These are phyloP conservation scores for Aspergillus niger DNA, from an alignment of 2,329 filamentous ascomycete genomes.

Conservation along the genomic window DNA sequence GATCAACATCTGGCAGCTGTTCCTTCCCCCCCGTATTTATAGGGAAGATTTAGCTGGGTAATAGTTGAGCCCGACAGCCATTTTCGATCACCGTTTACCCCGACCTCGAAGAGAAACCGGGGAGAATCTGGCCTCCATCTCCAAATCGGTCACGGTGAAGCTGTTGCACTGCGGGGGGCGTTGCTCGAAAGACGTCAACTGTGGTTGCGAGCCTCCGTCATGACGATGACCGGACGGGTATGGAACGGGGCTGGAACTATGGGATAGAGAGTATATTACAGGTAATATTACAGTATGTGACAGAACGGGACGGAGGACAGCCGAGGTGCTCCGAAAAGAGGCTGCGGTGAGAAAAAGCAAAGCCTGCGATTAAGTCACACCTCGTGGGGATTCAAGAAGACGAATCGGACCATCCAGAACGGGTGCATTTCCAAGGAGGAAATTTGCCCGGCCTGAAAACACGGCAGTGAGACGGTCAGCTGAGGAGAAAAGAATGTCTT, in stretches of 20 bases:
- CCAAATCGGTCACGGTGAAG: slow-evolving; percentile 34
- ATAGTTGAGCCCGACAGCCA: slow-evolving; percentile 22
- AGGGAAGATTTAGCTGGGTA: slow-evolving; percentile 18
- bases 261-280: neutral
- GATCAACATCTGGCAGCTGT: neutral
- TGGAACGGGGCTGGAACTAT: neutral
- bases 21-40: slow-evolving; percentile 21
- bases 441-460: neutral
- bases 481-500: neutral
- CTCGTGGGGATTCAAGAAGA: slow-evolving; percentile 17
- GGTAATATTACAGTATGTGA: slow-evolving; percentile 14
- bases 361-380: neutral
- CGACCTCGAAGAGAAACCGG: slow-evolving; percentile 23
- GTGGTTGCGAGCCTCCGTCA: slow-evolving; percentile 9
- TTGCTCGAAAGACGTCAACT: neutral
- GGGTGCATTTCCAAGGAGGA: slow-evolving; percentile 8
- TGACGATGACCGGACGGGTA: slow-evolving; percentile 3
- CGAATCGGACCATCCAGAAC: slow-evolving; percentile 16
- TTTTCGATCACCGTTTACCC: slow-evolving; percentile 9
- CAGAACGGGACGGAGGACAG: slow-evolving; percentile 6
- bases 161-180: slow-evolving; percentile 28
- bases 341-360: slow-evolving; percentile 34
- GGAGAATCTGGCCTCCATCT: slow-evolving; percentile 24
- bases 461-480: slow-evolving; percentile 5
- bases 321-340: slow-evolving; percentile 32